Evolutionary conservation across 169 alveolate species (phyloP).

Genomic region (Plasmodium reichenowi): DNA sequence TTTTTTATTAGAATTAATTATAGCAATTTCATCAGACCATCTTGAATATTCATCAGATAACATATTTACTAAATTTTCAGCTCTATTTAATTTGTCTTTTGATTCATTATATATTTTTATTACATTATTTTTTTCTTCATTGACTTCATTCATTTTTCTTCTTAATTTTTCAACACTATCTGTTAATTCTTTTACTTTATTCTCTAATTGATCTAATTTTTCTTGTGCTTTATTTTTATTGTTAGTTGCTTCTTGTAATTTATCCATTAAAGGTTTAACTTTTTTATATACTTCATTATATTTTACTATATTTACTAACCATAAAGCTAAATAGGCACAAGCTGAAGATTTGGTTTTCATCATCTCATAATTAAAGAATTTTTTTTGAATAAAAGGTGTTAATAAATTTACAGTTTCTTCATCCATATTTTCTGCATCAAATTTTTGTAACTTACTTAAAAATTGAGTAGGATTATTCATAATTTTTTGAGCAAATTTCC

Average conservation of each 20-base stretch:
- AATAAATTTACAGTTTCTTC: conserved; percentile 91
- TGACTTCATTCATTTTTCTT: conserved; percentile 93
- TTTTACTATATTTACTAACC: conserved; percentile 94
- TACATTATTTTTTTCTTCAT: conserved; percentile 88
- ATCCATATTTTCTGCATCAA: conserved; percentile 94
- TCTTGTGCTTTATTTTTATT: conserved; percentile 93
- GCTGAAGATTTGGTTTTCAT: conserved; percentile 95
- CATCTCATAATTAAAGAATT: conserved; percentile 92
- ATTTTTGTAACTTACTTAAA: conserved; percentile 91
- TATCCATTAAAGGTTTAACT: conserved; percentile 94
- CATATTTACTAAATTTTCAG: conserved; percentile 95
- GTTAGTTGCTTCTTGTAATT: conserved; percentile 92
- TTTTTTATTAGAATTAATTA: conserved; percentile 89
- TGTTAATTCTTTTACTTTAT: conserved; percentile 90
- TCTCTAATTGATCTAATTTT: conserved; percentile 92
- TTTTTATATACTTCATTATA: conserved; percentile 94
- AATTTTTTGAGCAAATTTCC: conserved; percentile 94
- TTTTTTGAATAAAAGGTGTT: conserved; percentile 92
- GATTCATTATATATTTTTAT: conserved; percentile 93
- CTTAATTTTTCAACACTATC: conserved; percentile 88
- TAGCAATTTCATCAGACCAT: conserved; percentile 95
- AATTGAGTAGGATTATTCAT: conserved; percentile 94
- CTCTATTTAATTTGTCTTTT: conserved; percentile 91
- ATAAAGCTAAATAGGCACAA: conserved; percentile 95
- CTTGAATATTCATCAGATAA: conserved; percentile 96